Base-by-base conservation (phyloP, 2,329 filamentous ascomycete genomes). In the Endoconidiophora laricicola region DNA sequence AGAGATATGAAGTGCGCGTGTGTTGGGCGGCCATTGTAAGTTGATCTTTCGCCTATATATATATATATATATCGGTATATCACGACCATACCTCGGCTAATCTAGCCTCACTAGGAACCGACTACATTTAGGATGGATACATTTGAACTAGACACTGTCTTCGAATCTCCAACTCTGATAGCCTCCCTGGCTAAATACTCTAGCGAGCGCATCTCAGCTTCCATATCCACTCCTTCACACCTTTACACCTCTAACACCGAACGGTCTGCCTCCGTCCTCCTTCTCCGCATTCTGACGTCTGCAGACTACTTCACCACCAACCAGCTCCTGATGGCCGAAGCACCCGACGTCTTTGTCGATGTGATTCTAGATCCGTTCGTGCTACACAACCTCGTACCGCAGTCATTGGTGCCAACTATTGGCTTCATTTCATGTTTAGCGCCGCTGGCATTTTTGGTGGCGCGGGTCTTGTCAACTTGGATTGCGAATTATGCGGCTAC, bases 11-110 rank as follows among this genome's bases (percentile, higher is more conserved):
- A 69, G 74, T 94, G 45, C 79, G 91, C 49, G 72, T 95, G 53
- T 96, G 90, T 67, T 98, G 90, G 88, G 73, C 86, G 54, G 91
- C 91, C 39, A 91, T 82, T 54, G 90, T 94, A 73, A 65, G 83
- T 72, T 29, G 41, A 24, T 44, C 6, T 29, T 18, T 18, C 16
- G 5, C 3, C 10, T 29, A 26, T 20, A n/a, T 9, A 37, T 40
- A 14, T 40, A 26, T 10, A 14, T n/a, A 23, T 24, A n/a, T 48
- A 40, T 24, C 36, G 14, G 20, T 6, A n/a, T 7, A 46, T 38
- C 16, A 18, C 16, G 16, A 38, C 38, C 20, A 46, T 44, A 44
- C 18, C 18, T 26, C 14, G 16, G 26, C 46, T 48, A 37, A 48
- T 26, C 26, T 29, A 42, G 6, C 4, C 9, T 22, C 2, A 29